A percentile compares a stretch with the other conserved stretches of the same genome.
Conservation (phyloP, 495 filamentous ascomycete genomes). For the Astrocystis sublimbata region DNA sequence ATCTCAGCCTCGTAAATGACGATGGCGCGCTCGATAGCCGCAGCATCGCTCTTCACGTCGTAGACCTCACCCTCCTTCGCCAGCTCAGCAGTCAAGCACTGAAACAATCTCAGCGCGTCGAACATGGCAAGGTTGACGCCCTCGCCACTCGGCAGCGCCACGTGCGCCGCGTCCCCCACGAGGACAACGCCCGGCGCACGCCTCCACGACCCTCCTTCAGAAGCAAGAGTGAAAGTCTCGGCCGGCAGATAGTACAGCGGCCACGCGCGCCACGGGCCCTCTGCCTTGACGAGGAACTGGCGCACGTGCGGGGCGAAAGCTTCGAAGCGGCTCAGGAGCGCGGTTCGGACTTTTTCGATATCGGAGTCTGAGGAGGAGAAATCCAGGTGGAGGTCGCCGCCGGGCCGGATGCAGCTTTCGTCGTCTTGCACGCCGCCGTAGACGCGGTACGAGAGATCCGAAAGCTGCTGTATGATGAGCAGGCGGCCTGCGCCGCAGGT, state of each 20-base stretch:
- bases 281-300: conserved; percentile 29
- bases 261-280: conserved; percentile 32
- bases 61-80: background rate
- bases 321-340: conserved; percentile 21
- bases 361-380: no score
- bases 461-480: conserved; percentile 30
- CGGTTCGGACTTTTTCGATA: background rate
- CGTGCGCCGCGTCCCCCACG: conserved; percentile 62
- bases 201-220: conserved; percentile 27
- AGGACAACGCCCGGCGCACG: conserved; percentile 47
- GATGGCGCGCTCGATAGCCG: conserved; percentile 6
- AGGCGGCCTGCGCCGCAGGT: conserved; percentile 23
- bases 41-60: background rate
- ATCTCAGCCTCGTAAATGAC: conserved; percentile 9
- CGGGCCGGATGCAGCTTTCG: conserved; percentile 24
- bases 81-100: conserved; percentile 1
- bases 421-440: conserved; percentile 30
- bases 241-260: conserved; percentile 28
- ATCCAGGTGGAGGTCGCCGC: conserved; percentile 21
- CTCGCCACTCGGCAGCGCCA: conserved; percentile 34
- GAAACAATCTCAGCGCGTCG: conserved; percentile 25
- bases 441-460: conserved; percentile 32
- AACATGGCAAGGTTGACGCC: conserved; percentile 39
- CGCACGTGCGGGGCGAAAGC: conserved; percentile 30
- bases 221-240: conserved; percentile 3